Evolutionary conservation across 2,329 filamentous ascomycete genomes (phyloP), one percentile per base, ranked within the genome.

Genomic region (Dryadomyces sulphureus): DNA sequence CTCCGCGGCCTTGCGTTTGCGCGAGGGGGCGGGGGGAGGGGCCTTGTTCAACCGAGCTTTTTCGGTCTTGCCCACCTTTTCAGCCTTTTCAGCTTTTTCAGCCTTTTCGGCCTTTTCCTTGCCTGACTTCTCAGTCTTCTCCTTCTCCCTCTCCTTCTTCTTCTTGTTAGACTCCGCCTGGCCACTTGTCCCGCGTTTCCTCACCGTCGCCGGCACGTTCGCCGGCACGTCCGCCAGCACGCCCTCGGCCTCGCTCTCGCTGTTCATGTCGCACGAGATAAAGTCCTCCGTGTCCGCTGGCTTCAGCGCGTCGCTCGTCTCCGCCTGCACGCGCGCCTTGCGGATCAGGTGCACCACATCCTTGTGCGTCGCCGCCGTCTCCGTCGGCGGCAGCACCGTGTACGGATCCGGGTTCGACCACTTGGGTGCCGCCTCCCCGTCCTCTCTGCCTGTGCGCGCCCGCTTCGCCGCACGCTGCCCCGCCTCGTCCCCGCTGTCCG

Each of bases 341-440:
- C 89, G 81, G 54, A 96, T 95, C 50, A 94, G 64, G 56, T 93
- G 85, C 32, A 96, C 85, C 35, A 95, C 81, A 53, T 95, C 88
- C 54, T 79, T 81, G 62, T 82, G 87, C 63, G 92, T 93, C 19
- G 75, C 73, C 35, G 75, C 70, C 5, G 68, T 70, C 52, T 89
- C 83, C 0, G 80, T 76, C 7, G 87, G 88, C 8, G 90, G 90
- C 9, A 94, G 68, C 2, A 78, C 84, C 6, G 86, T 94, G 62
- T 96, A 95, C 0, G 89, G 88, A 59, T 96, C 90, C 4, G 90
- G 89, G 55, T 96, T 96, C 5, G 88, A 94, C 90, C 90, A 96
- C 60, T 84, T 88, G 3, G 88, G 87, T 5, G 60, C 16, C 11
- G 25, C 24, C 25, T 58, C 62, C 3, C 14, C 39, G 7, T 16